Evolutionary conservation across 163 green algal genomes (phyloP).

Genomic region (Volvox carteri): DNA sequence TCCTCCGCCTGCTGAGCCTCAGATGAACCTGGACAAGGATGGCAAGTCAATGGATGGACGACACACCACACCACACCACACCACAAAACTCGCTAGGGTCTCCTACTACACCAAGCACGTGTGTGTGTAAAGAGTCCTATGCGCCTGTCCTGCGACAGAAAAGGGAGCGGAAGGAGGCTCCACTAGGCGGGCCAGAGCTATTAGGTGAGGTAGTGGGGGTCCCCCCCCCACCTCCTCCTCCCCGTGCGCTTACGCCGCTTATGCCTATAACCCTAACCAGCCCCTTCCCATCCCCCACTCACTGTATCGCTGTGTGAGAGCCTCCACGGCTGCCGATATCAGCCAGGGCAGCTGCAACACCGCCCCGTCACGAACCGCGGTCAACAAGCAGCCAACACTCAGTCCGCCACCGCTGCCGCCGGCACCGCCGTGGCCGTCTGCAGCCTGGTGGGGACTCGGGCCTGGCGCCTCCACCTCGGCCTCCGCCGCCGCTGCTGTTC

Average conservation of each 20-base stretch:
- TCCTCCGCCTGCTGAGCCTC: slow-evolving; percentile 16
- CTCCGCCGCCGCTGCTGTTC: neutral
- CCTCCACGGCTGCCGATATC: neutral
- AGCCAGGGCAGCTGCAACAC: slow-evolving; percentile 37
- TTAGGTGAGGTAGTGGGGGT: neutral
- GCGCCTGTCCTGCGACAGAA: too few relatives aligned
- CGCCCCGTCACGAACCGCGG: slow-evolving; percentile 3
- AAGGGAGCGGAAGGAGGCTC: neutral
- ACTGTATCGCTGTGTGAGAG: slow-evolving; percentile 18
- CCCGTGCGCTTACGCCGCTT: neutral
- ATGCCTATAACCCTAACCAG: neutral
- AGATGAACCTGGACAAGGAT: slow-evolving; percentile 17
- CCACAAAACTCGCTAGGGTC: too few relatives aligned
- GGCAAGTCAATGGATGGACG: neutral
- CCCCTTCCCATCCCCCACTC: neutral
- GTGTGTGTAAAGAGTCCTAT: too few relatives aligned
- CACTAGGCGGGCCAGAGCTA: neutral
- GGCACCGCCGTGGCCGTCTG: neutral
- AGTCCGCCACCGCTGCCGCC: neutral
- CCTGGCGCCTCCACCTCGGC: neutral
- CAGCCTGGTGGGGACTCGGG: neutral
- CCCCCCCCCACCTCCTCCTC: neutral
- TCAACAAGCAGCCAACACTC: slow-evolving; percentile 38
- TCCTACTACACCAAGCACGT: too few relatives aligned
- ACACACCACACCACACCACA: too few relatives aligned